Evolutionary conservation across 1,284 basidiomycete genomes (phyloP), one percentile per base, ranked within the genome.

Genomic region (Fistulina hepatica): DNA sequence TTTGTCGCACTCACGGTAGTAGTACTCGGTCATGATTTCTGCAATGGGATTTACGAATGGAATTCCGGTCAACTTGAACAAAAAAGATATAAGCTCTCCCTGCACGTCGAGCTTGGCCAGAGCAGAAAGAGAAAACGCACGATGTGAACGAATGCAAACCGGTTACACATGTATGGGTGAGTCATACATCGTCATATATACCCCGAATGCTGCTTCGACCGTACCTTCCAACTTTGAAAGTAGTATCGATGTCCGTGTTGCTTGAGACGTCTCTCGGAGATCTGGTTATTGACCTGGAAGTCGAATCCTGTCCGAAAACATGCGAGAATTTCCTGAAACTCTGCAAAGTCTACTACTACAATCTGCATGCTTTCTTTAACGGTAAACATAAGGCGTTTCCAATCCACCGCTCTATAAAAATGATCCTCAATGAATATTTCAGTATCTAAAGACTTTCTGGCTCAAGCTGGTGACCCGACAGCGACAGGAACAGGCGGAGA

Each of bases 191-290:
- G n/a, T n/a, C n/a, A n/a, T n/a, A n/a, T n/a, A n/a, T n/a, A n/a
- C n/a, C n/a, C n/a, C n/a, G n/a, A n/a, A n/a, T n/a, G n/a, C n/a
- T n/a, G n/a, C n/a, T n/a, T n/a, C n/a, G n/a, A n/a, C n/a, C n/a
- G n/a, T n/a, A n/a, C n/a, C n/a, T n/a, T n/a, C n/a, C n/a, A n/a
- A n/a, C n/a, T n/a, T n/a, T n/a, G n/a, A n/a, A n/a, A n/a, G n/a
- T n/a, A n/a, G n/a, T n/a, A n/a, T n/a, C n/a, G n/a, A 97, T 97
- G 93, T 95, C 91, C 46, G 89, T 97, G 33, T 72, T 97, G 44
- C 75, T 97, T 47, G 93, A 97, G 68, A 97, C 93, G 5, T 95
- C 91, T 23, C 65, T 97, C 2, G 93, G 93, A 44, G 93, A 97
- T 64, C 70, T 97, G 40, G 88, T 97, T 47, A 90, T 97, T 55